These are phyloP conservation scores for Cryptococcus wingfieldii DNA, from an alignment of 1,284 basidiomycete species.

Conservation along the genomic window DNA sequence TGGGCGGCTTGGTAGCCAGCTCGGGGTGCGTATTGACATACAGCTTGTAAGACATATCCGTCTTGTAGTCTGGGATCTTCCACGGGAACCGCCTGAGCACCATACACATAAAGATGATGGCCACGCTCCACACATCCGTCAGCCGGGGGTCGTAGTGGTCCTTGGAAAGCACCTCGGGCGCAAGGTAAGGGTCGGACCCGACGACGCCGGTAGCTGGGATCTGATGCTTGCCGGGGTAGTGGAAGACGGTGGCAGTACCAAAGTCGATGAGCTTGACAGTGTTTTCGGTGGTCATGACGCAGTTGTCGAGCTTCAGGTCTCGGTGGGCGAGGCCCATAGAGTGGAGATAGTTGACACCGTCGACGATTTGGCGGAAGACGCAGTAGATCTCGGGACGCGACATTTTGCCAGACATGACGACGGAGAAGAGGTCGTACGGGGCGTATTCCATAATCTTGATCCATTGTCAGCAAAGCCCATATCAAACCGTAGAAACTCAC, in stretches of 20 bases:
- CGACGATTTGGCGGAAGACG: slow-evolving; percentile 97
- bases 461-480: neutral
- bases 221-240: slow-evolving; percentile 87
- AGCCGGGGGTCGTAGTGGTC: slow-evolving; percentile 91
- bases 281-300: slow-evolving; percentile 92
- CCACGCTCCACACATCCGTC: slow-evolving; percentile 97
- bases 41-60: slow-evolving; percentile 82
- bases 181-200: slow-evolving; percentile 96
- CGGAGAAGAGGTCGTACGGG: slow-evolving; percentile 95
- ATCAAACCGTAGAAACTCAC: slow-evolving; percentile 51
- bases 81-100: slow-evolving; percentile 96
- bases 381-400: slow-evolving; percentile 96
- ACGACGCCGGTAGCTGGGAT: slow-evolving; percentile 84
- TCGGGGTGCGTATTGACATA: slow-evolving; percentile 92
- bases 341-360: slow-evolving; percentile 97
- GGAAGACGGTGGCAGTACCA: slow-evolving; percentile 97
- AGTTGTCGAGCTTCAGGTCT: slow-evolving; percentile 99
- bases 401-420: slow-evolving; percentile 99
- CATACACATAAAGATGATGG: slow-evolving; percentile 99
- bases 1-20: slow-evolving; percentile 55
- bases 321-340: slow-evolving; percentile 95
- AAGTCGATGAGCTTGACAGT: slow-evolving; percentile 99
- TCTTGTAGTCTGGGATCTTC: slow-evolving; percentile 95
- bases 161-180: slow-evolving; percentile 83
- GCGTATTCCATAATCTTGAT: slow-evolving; percentile 97